Evolutionary conservation across 2,329 filamentous ascomycete species (phyloP).

Genomic region (Sordariomycetes sp.): DNA sequence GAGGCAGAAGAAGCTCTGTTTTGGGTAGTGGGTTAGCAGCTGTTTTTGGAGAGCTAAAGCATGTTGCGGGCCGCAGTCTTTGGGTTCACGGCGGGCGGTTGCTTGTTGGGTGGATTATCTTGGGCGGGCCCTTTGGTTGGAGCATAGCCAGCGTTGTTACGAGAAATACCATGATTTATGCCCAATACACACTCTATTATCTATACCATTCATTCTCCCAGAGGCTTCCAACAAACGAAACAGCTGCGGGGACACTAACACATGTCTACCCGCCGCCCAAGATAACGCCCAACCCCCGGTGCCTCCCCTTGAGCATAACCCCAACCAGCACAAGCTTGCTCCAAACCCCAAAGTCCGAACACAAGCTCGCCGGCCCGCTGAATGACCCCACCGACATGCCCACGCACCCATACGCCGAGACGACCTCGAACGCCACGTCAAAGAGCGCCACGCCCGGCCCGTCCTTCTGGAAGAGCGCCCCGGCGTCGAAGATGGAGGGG

Average conservation of each 20-base stretch:
- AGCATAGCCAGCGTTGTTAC: too few species aligned
- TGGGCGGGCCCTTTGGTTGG: too few species aligned
- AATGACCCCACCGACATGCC: slow-evolving; percentile 48
- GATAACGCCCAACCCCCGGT: slow-evolving; percentile 45
- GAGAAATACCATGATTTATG: too few species aligned
- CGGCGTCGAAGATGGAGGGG: not conserved
- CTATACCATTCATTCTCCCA: too few species aligned
- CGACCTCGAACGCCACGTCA: slow-evolving; percentile 48
- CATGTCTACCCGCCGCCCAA: slow-evolving; percentile 18
- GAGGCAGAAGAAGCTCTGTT: slow-evolving; percentile 41
- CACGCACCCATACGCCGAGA: slow-evolving; percentile 50
- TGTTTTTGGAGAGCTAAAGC: too few species aligned
- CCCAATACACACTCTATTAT: too few species aligned
- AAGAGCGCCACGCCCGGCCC: slow-evolving; percentile 46
- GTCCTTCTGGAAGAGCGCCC: slow-evolving; percentile 35
- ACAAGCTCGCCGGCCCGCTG: slow-evolving; percentile 40
- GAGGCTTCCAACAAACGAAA: too few species aligned
- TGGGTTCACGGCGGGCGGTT: too few species aligned
- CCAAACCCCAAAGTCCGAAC: slow-evolving; percentile 38
- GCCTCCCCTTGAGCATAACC: slow-evolving; percentile 45
- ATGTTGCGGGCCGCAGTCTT: too few species aligned
- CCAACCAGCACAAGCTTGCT: slow-evolving; percentile 48
- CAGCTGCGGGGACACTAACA: too few species aligned
- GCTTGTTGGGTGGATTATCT: too few species aligned
- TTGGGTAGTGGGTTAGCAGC: slow-evolving; percentile 25